Evolutionary conservation across 176 grass and related monocot genomes (phyloP), one percentile per base, ranked within the genome.

Genomic region (Tillandsia leiboldiana): DNA sequence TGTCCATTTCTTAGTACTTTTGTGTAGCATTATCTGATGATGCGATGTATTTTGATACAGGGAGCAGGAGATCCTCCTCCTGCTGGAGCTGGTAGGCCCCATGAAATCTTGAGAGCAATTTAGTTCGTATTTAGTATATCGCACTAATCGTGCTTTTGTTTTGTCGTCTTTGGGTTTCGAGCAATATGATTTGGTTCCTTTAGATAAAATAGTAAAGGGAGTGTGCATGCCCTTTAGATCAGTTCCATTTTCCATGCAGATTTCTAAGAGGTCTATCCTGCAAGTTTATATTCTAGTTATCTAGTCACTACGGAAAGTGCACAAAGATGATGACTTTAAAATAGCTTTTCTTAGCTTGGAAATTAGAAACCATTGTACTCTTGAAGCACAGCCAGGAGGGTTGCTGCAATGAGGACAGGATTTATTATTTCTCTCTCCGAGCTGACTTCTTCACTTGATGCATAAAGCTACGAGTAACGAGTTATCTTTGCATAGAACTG

Each of bases 61-160:
- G 80, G 82, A 73, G 59, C 42, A 69, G 93, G 74, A 85, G 79
- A 88, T 83, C 70, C 63, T 75, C 14, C 62, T 68, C 77, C 84
- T 51, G 68, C 75, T 54, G 75, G 67, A 87, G n/a, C 67, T 54
- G 95, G 95, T 99, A 90, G 69, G 87, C 51, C 51, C 50, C 12
- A 63, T 70, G 11, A 42, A 42, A 42, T 42, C 33, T 42, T 7
- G 29, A 42, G 33, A 42, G 33, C 33, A 47, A 2, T 14, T 70
- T 47, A 47, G 9, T 42, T 62, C 9, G 12, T 70, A 9, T 6
- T 15, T 62, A 15, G 17, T 22, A 15, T 22, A 62, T n/a, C 22
- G 17, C 57, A 62, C 57, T 22, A 62, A 18, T 22, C 12, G 57
- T 29, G 50, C 70, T n/a, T 23, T 2, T 63, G 1, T 67, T 77